phyloP scores from a whole-genome alignment of 169 alveolate species.

The Cryptosporidium meleagridis region DNA sequence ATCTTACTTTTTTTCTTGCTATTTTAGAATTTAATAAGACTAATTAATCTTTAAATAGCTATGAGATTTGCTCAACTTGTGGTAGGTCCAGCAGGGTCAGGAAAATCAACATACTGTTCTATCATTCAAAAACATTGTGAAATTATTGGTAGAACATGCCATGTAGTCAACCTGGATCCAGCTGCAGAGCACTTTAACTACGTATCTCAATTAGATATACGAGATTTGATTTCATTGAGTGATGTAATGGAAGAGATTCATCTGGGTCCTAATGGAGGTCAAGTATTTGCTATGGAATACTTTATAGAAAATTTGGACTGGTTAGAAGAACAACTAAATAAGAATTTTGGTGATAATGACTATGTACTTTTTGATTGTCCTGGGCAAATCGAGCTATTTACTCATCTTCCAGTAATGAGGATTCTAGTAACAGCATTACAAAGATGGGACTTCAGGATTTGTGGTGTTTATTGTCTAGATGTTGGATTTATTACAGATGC shows the following conservation, averaged over 20 bases:
- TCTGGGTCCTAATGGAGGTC: conserved; percentile 97
- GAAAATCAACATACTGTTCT: conserved; percentile 96
- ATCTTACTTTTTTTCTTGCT: background rate
- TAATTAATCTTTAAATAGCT: background rate
- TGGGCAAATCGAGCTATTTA: conserved; percentile 96
- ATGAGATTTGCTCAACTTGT: conserved; percentile 94
- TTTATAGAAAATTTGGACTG: conserved; percentile 92
- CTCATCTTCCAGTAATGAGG: conserved; percentile 94
- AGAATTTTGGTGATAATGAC: conserved; percentile 92
- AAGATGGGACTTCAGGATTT: conserved; percentile 89
- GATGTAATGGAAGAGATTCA: conserved; percentile 93
- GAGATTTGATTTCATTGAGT: conserved; percentile 94
- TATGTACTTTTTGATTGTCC: conserved; percentile 96
- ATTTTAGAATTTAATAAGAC: background rate
- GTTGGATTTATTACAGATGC: conserved; percentile 94
- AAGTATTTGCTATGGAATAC: conserved; percentile 95
- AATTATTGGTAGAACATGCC: conserved; percentile 87
- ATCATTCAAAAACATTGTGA: conserved; percentile 91
- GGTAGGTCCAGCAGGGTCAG: conserved; percentile 99
- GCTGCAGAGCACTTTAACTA: conserved; percentile 95
- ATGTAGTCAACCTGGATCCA: conserved; percentile 96
- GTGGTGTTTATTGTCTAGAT: conserved; percentile 94
- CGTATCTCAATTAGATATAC: conserved; percentile 91
- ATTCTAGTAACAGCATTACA: conserved; percentile 86
- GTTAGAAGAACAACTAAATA: conserved; percentile 93